phyloP scores from a whole-genome alignment of 1,139 yeast species.

The Arxiozyma telluris region DNA sequence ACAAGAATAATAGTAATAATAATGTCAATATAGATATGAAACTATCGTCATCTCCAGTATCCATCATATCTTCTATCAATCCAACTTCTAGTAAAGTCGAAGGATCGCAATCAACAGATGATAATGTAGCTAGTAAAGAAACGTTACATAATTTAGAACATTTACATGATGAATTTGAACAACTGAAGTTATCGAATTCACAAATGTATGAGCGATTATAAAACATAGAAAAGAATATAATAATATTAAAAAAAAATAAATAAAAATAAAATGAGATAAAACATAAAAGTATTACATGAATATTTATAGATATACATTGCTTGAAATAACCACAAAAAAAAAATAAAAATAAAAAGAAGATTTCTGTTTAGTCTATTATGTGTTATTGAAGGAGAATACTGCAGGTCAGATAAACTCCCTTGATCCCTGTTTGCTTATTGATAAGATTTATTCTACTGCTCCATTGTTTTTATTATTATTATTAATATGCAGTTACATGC shows the following conservation, averaged over 20 bases:
- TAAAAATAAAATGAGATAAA: background rate
- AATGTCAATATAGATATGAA: background rate
- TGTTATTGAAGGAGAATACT: background rate
- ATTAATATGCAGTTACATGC: too few species aligned
- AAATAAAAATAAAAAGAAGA: too few species aligned
- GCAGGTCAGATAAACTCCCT: background rate
- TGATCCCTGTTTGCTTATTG: background rate
- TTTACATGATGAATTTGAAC: background rate
- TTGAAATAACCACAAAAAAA: too few species aligned
- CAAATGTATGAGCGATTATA: background rate
- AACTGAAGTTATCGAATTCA: background rate
- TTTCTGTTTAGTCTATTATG: background rate
- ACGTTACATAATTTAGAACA: background rate
- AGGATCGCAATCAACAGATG: background rate
- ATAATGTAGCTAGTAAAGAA: constrained; percentile 1
- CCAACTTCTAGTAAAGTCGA: background rate
- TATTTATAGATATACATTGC: too few species aligned
- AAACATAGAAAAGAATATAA: background rate
- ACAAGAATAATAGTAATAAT: background rate
- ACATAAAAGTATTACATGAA: too few species aligned
- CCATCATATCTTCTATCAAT: background rate
- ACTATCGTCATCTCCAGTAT: background rate
- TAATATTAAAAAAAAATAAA: too few species aligned
- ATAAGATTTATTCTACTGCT: too few species aligned
- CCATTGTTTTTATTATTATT: too few species aligned